A percentile compares a stretch with the other conserved stretches of the same genome.
Conservation (phyloP, 495 filamentous ascomycete species). For the Cetradonia linearis region DNA sequence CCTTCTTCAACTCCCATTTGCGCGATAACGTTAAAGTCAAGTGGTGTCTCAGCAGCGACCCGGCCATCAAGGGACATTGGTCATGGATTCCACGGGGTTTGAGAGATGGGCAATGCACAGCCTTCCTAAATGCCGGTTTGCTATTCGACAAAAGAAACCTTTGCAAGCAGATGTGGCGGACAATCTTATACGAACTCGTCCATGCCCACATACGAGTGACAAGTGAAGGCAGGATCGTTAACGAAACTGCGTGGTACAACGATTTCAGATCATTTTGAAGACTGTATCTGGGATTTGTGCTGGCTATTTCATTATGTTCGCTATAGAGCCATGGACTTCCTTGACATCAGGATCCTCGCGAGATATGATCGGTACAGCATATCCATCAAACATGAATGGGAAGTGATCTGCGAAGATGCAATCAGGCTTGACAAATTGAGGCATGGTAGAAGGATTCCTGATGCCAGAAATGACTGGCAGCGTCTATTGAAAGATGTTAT, state of each 20-base stretch:
- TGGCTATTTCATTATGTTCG: neutral
- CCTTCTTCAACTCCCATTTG: neutral
- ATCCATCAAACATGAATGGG: neutral
- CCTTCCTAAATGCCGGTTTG: neutral
- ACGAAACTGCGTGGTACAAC: neutral
- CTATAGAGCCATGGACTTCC: neutral
- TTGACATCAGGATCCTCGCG: neutral
- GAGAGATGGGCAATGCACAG: neutral
- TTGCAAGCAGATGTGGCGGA: neutral
- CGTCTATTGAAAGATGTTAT: neutral
- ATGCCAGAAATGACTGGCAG: no score
- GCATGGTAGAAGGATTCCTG: neutral
- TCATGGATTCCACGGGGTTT: neutral
- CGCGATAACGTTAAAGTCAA: neutral
- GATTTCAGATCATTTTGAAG: neutral
- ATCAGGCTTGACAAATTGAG: neutral
- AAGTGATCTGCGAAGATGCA: neutral
- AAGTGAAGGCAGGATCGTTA: no score
- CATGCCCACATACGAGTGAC: neutral
- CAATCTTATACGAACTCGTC: neutral
- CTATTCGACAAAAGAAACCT: neutral
- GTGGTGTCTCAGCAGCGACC: neutral
- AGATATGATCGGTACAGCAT: neutral
- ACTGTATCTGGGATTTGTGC: neutral
- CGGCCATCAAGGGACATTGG: neutral